Conservation (phyloP, 2,329 filamentous ascomycete species). For the Cytospora mali region DNA sequence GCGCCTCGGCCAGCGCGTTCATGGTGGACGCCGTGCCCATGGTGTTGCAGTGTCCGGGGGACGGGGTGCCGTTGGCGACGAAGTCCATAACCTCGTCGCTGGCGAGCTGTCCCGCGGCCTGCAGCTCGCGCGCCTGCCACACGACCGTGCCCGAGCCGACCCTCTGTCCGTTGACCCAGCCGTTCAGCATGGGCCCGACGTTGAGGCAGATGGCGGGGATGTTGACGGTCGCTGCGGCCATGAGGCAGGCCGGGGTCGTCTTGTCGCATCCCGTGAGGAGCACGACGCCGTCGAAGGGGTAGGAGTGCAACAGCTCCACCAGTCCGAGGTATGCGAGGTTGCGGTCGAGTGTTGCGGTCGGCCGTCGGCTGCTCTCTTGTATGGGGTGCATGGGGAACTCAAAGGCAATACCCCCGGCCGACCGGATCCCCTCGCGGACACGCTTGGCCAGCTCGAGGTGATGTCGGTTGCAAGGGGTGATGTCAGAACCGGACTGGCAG, state of each 20-base stretch:
- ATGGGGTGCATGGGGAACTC: conserved; percentile 57
- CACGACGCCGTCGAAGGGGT: conserved; percentile 54
- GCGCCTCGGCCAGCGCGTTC: conserved; percentile 54
- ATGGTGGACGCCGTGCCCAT: conserved; percentile 58
- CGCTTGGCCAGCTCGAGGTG: conserved; percentile 52
- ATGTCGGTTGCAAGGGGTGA: conserved; percentile 53
- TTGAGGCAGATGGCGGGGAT: conserved; percentile 55
- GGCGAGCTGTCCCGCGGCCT: conserved; percentile 49
- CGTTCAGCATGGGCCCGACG: conserved; percentile 56
- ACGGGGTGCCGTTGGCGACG: conserved; percentile 45
- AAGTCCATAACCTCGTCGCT: conserved; percentile 49
- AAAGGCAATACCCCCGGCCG: conserved; percentile 51
- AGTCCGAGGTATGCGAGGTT: conserved; percentile 52
- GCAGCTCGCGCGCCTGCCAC: conserved; percentile 52
- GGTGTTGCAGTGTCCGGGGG: conserved; percentile 53
- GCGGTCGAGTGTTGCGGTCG: conserved; percentile 52
- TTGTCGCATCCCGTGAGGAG: conserved; percentile 56
- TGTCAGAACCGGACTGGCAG: conserved; percentile 53
- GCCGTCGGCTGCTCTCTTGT: conserved; percentile 50
- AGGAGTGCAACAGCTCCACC: conserved; percentile 51
- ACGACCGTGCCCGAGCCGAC: conserved; percentile 50
- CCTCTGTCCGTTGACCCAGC: conserved; percentile 44
- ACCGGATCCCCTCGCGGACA: conserved; percentile 52
- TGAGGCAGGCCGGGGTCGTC: conserved; percentile 53
- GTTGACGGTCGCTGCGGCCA: conserved; percentile 55